Conservation (phyloP, 148 eudicot genomes). For the Vaccinium darrowii region DNA sequence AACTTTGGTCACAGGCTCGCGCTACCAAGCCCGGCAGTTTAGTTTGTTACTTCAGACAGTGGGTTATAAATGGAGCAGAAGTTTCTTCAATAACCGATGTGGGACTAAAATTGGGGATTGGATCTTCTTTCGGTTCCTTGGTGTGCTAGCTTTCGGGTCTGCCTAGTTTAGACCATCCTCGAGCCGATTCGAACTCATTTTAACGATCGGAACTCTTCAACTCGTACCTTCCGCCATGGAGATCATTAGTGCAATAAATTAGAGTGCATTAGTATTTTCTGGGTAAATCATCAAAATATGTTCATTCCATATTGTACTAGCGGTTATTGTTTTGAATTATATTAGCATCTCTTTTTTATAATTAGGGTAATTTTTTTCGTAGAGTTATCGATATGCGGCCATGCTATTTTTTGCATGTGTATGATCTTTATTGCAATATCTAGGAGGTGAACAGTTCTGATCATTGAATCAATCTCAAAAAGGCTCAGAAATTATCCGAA, state of each 20-base stretch:
- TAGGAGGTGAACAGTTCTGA: neutral
- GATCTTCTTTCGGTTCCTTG: neutral
- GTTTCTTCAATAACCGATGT: neutral
- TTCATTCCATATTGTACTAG: neutral
- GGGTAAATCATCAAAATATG: neutral
- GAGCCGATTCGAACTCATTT: neutral
- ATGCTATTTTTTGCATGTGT: too few relatives aligned
- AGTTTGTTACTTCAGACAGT: rapidly evolving
- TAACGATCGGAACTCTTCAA: neutral
- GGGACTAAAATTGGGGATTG: neutral
- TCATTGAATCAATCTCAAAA: neutral
- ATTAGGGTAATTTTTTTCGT: neutral
- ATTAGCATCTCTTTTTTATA: neutral
- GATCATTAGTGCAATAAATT: too few relatives aligned
- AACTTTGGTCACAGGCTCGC: neutral
- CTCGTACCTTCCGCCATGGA: too few relatives aligned
- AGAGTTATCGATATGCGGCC: neutral
- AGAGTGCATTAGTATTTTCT: neutral
- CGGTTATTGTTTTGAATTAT: neutral
- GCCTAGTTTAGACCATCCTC: neutral
- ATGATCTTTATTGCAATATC: neutral
- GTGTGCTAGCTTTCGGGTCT: neutral
- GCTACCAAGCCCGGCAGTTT: neutral
- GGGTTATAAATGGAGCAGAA: neutral
- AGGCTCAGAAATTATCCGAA: neutral